Base-by-base conservation (phyloP, 306 rosid genomes). In the Quercus engelmannii region DNA sequence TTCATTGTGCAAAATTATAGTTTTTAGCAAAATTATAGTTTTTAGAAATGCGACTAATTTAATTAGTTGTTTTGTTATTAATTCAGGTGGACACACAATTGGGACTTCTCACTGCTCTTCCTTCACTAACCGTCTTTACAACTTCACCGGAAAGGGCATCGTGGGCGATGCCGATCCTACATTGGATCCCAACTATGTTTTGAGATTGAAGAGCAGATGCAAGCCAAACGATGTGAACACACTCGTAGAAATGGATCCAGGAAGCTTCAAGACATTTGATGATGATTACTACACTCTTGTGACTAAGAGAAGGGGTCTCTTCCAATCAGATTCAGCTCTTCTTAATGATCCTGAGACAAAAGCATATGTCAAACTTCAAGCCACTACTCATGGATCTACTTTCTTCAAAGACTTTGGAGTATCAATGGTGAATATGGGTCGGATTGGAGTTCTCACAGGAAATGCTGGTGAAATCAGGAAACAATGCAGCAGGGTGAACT, bases 11-110 rank as follows among this genome's bases (percentile, higher is more conserved):
- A 49, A 9, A 10, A 49, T 10, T 49, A 12, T 11, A 49, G 54
- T 12, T 38, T 38, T 38, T 38, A 7, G 10, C 6, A 1, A 38
- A 38, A 38, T n/a, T n/a, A n/a, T n/a, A n/a, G n/a, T n/a, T n/a
- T n/a, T 38, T 38, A 38, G 46, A 61, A 25, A 25, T 21, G 12
- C 0, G 1, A 25, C 5, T 38, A 15, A 9, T 11, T 23, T 21
- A 61, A 10, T 21, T 4, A 25, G 30, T 1, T 23, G 15, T 12
- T 21, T 15, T 7, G 19, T 26, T 28, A 28, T 28, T 28, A 28
- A 25, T 80, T 31, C 62, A 85, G 91, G 91, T 72, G 82, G 64
- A 25, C 91, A 87, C 80, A 87, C 89, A 10, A 80, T 87, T 20
- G 91, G 91, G 59, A 71, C 56, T 20, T 80, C 89, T 67, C 85